Evolutionary conservation across 2,329 filamentous ascomycete genomes (phyloP).

Genomic region (Hypoxylon sp.): DNA sequence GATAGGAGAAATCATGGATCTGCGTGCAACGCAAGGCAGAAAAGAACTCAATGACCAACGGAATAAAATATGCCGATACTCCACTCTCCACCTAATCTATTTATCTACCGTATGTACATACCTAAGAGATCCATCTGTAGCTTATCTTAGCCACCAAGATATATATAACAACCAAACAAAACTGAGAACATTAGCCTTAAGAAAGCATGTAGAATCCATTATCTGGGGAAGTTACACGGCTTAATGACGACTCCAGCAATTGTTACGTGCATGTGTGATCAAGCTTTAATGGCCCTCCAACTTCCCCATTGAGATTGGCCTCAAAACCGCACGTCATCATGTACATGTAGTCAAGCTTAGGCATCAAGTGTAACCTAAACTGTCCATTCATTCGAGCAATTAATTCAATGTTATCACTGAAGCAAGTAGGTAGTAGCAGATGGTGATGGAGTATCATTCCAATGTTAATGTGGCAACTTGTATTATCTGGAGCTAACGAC

Average conservation of each 20-base stretch:
- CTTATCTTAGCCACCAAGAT: conserved; percentile 5
- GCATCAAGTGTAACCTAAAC: conserved; percentile 12
- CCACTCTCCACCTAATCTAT: too few relatives aligned
- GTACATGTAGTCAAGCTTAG: conserved; percentile 18
- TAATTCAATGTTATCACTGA: not conserved
- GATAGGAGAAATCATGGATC: conserved; percentile 12
- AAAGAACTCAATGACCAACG: conserved; percentile 17
- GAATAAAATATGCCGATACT: conserved; percentile 5
- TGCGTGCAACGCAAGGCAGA: conserved; percentile 12
- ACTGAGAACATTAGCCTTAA: not conserved
- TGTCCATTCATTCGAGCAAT: conserved; percentile 1
- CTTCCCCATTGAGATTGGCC: not conserved
- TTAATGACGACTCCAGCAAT: not conserved
- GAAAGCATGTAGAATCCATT: not conserved
- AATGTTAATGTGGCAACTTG: conserved; percentile 1
- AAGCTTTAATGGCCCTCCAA: not conserved
- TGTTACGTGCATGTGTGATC: not conserved
- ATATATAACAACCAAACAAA: not conserved
- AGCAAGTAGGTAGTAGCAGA: conserved; percentile 11
- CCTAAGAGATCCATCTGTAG: not conserved
- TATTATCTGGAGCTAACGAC: conserved; percentile 9
- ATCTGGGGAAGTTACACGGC: not conserved
- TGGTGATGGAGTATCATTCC: conserved; percentile 20
- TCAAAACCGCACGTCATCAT: conserved; percentile 12
- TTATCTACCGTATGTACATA: too few relatives aligned